Percentiles rank a stretch among this genome's conserved stretches.
These are phyloP conservation scores for Debaryomyces sp. DNA, from an alignment of 1,139 yeast species.

Conservation along the genomic window DNA sequence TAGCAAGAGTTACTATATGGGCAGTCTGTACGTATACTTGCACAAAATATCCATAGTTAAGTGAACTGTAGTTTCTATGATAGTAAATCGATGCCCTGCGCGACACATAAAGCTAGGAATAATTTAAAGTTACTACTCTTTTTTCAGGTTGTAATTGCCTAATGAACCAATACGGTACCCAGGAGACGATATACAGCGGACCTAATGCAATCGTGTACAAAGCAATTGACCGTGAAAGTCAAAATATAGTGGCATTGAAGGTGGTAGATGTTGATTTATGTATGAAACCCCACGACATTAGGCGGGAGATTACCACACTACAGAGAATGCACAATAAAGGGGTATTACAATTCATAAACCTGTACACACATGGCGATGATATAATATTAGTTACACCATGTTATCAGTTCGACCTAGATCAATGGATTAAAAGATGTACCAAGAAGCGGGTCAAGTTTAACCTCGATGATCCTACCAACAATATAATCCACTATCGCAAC, in stretches of 20 bases:
- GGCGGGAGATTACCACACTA: conserved; percentile 35
- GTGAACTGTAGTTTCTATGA: background rate
- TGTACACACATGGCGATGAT: conserved; percentile 35
- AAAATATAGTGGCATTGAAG: conserved; percentile 34
- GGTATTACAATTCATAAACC: conserved; percentile 26
- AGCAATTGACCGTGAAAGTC: conserved; percentile 19
- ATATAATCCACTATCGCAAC: conserved; percentile 15
- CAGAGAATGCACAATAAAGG: conserved; percentile 23
- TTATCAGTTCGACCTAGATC: conserved; percentile 31
- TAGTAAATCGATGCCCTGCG: conserved; percentile 3
- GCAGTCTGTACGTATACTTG: background rate
- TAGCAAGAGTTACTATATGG: background rate
- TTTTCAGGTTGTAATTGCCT: background rate
- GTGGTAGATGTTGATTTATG: conserved; percentile 42
- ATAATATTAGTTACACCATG: conserved; percentile 35
- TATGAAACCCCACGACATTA: conserved; percentile 41
- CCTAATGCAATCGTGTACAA: conserved; percentile 40
- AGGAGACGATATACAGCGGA: conserved; percentile 33
- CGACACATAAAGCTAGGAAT: background rate
- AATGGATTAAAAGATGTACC: conserved; percentile 23
- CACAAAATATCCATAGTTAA: background rate
- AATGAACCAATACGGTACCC: conserved; percentile 20
- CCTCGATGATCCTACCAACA: conserved; percentile 21
- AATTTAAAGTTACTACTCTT: conserved; percentile 2
- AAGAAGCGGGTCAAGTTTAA: conserved; percentile 24